Base-by-base conservation (phyloP, 306 rosid genomes). In the Trifolium dubium region DNA sequence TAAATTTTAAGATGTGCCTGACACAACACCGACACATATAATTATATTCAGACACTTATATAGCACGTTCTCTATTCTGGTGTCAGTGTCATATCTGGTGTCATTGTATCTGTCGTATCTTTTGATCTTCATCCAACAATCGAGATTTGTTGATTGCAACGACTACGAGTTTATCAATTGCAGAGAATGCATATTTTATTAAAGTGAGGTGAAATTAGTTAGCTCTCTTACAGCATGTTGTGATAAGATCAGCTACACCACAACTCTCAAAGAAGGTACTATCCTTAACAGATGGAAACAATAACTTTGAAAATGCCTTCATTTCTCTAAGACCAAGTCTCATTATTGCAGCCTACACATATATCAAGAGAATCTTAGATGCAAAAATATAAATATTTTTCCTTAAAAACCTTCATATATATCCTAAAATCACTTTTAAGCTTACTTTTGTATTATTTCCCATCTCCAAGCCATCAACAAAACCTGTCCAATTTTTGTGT, bases 391-490 rank as follows among this genome's bases (percentile, higher is more conserved):
- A 69, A 39, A 8, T 31, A 4, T 8, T 28, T 59, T 47, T 17
- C 11, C 15, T 44, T 34, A 10, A 17, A 71, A 65, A 51, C 12
- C 29, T 49, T 55, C 23, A 69, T 32, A 82, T 64, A 18, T n/a
- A 23, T 23, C 23, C 44, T 12, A 71, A 37, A 43, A 76, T 71
- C 60, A 35, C 8, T 53, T 72, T 71, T 72, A 69, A 50, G 62
- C 83, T 72, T 84, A 92, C 99, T 87, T 92, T 95, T 12, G 98
- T 88, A 83, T 95, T 95, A 76, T 92, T 92, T 81, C 99, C 99
- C 99, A 95, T 92, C 85, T 90, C 97, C 87, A 95, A 77, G 67
- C 99, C 99, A 84, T 95, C 99, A 77, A 95, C 98, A 85, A 92
- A 90, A 83, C 98, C 98, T 92, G 92, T 80, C 34, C 71, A 86